phyloP scores from a whole-genome alignment of 1,284 basidiomycete species.

The Cryptococcus neoformans region DNA sequence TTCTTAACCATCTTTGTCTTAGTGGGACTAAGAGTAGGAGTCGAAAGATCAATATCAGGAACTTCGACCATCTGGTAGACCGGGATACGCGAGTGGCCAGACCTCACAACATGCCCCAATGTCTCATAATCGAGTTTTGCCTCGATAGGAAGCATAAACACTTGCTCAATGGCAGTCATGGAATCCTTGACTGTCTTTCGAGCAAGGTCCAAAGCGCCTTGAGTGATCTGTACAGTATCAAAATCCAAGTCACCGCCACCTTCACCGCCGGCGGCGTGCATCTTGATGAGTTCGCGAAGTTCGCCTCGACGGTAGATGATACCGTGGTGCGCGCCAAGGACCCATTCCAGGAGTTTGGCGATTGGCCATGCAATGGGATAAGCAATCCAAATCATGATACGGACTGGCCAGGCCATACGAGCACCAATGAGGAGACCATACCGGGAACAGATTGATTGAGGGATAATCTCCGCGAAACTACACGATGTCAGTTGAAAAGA shows the following conservation, averaged over 20 bases:
- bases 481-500: background rate
- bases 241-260: conserved; percentile 67
- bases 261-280: conserved; percentile 60
- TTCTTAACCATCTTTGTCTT: conserved; percentile 61
- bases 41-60: conserved; percentile 47
- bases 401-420: conserved; percentile 73
- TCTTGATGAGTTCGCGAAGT: conserved; percentile 68
- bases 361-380: conserved; percentile 75
- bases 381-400: conserved; percentile 62
- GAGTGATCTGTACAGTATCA: conserved; percentile 72
- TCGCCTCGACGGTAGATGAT: conserved; percentile 51
- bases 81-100: conserved; percentile 66
- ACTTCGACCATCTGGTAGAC: conserved; percentile 69
- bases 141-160: conserved; percentile 69
- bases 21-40: conserved; percentile 24
- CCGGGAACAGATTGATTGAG: conserved; percentile 80
- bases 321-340: conserved; percentile 65
- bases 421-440: conserved; percentile 88
- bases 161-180: conserved; percentile 76
- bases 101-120: conserved; percentile 67
- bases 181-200: conserved; percentile 63
- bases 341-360: conserved; percentile 73
- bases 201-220: conserved; percentile 68
- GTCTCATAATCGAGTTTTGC: conserved; percentile 74
- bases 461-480: conserved; percentile 40